Percentiles rank a stretch among this genome's conserved stretches.
Conservation (phyloP, 805 yeast genomes). For the Kockiozyma suomiensis region DNA sequence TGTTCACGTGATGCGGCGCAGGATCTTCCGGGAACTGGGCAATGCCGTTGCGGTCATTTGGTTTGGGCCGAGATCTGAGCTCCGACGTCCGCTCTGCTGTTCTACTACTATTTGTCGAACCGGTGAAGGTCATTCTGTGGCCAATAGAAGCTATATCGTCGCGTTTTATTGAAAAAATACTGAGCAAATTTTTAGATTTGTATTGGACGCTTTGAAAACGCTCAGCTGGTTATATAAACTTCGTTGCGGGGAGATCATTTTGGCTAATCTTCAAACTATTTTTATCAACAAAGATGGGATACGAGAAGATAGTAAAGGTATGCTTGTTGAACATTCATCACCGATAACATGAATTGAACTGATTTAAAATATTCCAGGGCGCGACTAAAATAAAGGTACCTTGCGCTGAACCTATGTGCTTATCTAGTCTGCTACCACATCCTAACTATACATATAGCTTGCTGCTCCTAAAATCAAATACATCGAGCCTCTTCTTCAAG, state of each 20-base stretch:
- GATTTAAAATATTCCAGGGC: constrained; percentile 46
- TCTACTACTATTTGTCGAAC: not conserved
- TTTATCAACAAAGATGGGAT: constrained; percentile 14
- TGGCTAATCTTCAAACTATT: too few relatives aligned
- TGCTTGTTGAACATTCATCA: constrained; percentile 24
- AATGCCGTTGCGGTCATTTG: not conserved
- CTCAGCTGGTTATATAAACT: too few relatives aligned
- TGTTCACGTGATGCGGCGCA: not conserved
- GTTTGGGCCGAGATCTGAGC: too few relatives aligned
- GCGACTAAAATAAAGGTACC: constrained; percentile 65
- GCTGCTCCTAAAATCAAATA: constrained; percentile 99
- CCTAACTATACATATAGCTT: constrained; percentile 48
- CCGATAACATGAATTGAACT: constrained; percentile 2
- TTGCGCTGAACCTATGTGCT: not conserved
- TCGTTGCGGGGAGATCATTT: too few relatives aligned
- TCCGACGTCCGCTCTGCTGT: too few relatives aligned
- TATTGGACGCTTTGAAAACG: too few relatives aligned
- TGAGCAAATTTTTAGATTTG: too few relatives aligned
- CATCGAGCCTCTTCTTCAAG: constrained; percentile 85
- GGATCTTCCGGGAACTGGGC: not conserved
- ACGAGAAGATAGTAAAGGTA: constrained; percentile 70
- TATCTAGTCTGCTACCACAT: not conserved
- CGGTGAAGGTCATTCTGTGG: too few relatives aligned
- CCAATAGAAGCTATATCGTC: too few relatives aligned
- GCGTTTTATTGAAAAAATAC: too few relatives aligned